Evolutionary conservation across 2,329 filamentous ascomycete genomes (phyloP).

Genomic region (Knufia fluminis): DNA sequence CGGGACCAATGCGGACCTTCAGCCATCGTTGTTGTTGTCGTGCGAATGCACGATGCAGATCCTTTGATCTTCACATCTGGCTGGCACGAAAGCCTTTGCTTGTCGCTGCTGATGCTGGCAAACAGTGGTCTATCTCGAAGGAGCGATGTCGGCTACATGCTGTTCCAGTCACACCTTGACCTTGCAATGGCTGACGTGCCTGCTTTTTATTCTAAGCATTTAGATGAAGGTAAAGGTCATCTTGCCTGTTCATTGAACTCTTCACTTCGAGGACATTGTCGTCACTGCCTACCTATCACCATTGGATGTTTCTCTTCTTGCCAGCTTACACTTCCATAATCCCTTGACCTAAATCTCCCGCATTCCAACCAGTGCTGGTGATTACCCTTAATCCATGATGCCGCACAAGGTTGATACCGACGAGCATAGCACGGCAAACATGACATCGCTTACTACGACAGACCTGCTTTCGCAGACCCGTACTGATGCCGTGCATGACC

Average conservation of each 20-base stretch:
- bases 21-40: background rate
- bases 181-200: background rate
- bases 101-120: background rate
- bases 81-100: background rate
- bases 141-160: background rate
- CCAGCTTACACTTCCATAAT: too few species aligned
- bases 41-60: background rate
- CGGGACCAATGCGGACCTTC: background rate
- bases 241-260: background rate
- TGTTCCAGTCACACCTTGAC: background rate
- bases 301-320: background rate
- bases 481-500: constrained; percentile 60
- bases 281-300: background rate
- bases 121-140: background rate
- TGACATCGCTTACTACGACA: background rate
- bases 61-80: background rate
- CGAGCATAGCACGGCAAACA: background rate
- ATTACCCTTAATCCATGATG: background rate
- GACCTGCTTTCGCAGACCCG: background rate
- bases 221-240: background rate
- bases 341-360: too few species aligned
- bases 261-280: background rate
- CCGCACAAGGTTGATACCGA: background rate
- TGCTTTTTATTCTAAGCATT: background rate
- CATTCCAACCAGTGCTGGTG: background rate